Evolutionary conservation across 202 grass and related monocot species (phyloP), one percentile per base, ranked within the genome.

Genomic region (Schoenoplectus triqueter): DNA sequence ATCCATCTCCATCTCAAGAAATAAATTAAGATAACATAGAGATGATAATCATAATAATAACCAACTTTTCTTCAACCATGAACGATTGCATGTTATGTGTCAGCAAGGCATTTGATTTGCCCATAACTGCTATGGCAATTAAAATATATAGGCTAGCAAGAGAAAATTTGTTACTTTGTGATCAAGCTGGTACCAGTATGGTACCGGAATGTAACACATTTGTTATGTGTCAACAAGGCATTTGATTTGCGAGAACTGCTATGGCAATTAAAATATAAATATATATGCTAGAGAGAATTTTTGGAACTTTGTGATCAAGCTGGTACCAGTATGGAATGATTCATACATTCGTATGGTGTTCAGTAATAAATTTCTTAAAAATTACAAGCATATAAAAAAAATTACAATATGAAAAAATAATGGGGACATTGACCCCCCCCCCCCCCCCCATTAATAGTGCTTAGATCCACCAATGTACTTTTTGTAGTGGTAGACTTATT

Each of bases 11-110:
- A 31, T 47, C 49, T 78, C 14, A 60, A 79, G 44, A 80, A 62
- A 62, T 80, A 80, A 79, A 79, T 15, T 73, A 50, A 73, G 6
- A 50, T 50, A 50, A 50, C 3, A 73, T 73, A 50, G 14, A 19
- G n/a, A 50, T 17, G 22, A 40, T 56, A 74, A 41, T 18, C 14
- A 44, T 77, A 56, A 49, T 56, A 31, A 39, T 78, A 39, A 56
- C 49, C 19, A 6, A 13, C 17, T 57, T 69, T 69, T 69, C 67
- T 44, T 69, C 67, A 69, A 69, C 14, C 14, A 69, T 45, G 46
- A 46, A 73, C 20, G 44, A 50, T 50, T 73, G 45, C 3, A 47
- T 47, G 45, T 47, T 47, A 4, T 15, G 19, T 52, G 9, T 73
- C 46, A 50, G 46, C 15, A 75, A 54, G 1, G 17, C 19, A 52